Evolutionary conservation across 2,329 filamentous ascomycete genomes (phyloP).

Genomic region (Fusarium continuum): DNA sequence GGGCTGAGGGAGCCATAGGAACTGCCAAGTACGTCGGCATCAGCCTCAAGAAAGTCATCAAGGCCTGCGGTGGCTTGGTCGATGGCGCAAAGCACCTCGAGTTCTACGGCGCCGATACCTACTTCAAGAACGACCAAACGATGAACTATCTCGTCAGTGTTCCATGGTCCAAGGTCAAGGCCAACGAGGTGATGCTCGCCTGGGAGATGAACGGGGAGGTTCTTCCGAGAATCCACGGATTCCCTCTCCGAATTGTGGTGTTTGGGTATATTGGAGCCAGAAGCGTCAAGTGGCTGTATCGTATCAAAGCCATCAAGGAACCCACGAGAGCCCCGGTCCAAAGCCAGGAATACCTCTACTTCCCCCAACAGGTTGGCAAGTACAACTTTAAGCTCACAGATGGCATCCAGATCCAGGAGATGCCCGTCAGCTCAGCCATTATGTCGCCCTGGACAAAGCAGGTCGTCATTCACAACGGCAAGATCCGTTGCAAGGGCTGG

Average conservation of each 20-base stretch:
- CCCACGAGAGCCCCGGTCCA: conserved; percentile 70
- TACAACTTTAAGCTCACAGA: conserved; percentile 68
- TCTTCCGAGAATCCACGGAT: conserved; percentile 72
- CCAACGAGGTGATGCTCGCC: conserved; percentile 71
- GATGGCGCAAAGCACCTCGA: conserved; percentile 69
- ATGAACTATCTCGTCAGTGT: conserved; percentile 75
- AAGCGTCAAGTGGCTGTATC: conserved; percentile 71
- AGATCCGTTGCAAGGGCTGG: conserved; percentile 66
- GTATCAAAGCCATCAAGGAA: conserved; percentile 66
- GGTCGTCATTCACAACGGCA: conserved; percentile 68
- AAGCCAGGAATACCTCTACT: conserved; percentile 73
- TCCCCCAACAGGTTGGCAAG: conserved; percentile 73
- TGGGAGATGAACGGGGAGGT: conserved; percentile 78
- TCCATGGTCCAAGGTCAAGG: conserved; percentile 73
- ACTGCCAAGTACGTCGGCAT: conserved; percentile 71
- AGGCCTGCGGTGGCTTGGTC: conserved; percentile 70
- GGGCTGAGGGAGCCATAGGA: conserved; percentile 74
- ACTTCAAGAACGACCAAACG: conserved; percentile 72
- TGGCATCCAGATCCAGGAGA: conserved; percentile 75
- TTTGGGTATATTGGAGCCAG: conserved; percentile 73
- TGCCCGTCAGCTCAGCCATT: conserved; percentile 74
- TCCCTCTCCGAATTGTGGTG: conserved; percentile 68
- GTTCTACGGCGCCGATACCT: conserved; percentile 75
- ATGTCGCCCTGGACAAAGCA: conserved; percentile 70
- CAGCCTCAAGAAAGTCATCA: conserved; percentile 74